Evolutionary conservation across 2,329 filamentous ascomycete species (phyloP).

Genomic region (Lojkania enalia): DNA sequence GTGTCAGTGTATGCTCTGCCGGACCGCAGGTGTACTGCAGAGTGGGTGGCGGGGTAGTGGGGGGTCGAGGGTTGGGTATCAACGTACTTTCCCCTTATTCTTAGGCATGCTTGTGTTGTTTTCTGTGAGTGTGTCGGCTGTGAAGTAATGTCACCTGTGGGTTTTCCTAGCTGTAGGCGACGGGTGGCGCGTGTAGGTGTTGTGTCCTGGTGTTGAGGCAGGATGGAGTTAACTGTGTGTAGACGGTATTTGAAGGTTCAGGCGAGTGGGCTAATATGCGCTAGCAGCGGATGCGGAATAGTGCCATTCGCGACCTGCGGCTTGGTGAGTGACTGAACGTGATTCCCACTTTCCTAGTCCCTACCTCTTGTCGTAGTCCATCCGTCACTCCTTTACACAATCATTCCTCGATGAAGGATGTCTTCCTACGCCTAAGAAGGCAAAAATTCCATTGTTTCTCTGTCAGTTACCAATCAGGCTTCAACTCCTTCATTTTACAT

Average conservation of each 20-base stretch:
- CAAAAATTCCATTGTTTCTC: background rate
- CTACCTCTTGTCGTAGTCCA: too few relatives aligned
- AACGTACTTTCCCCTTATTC: slow-evolving; percentile 97
- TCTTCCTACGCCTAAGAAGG: too few relatives aligned
- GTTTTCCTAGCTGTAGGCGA: background rate
- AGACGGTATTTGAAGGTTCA: too few relatives aligned
- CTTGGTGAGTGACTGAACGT: background rate
- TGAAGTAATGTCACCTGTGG: too few relatives aligned
- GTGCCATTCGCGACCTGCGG: background rate
- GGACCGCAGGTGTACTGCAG: slow-evolving; percentile 3
- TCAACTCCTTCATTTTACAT: slow-evolving; percentile 29
- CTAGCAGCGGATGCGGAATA: slow-evolving; percentile 5
- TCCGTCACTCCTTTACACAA: too few relatives aligned
- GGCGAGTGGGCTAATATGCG: background rate
- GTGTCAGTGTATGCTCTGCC: slow-evolving; percentile 20
- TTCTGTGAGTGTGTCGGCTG: slow-evolving; percentile 11
- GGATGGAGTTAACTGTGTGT: background rate
- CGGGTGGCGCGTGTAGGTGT: slow-evolving; percentile 1
- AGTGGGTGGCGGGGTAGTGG: slow-evolving; percentile 27
- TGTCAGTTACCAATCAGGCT: slow-evolving; percentile 23
- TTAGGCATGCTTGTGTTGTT: slow-evolving; percentile 75
- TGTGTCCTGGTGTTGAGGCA: slow-evolving; percentile 3
- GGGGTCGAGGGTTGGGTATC: slow-evolving; percentile 10
- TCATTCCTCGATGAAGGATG: too few relatives aligned
- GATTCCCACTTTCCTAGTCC: too few relatives aligned